phyloP scores from a whole-genome alignment of 768 basidiomycete species.

The Pleurotus djamor region DNA sequence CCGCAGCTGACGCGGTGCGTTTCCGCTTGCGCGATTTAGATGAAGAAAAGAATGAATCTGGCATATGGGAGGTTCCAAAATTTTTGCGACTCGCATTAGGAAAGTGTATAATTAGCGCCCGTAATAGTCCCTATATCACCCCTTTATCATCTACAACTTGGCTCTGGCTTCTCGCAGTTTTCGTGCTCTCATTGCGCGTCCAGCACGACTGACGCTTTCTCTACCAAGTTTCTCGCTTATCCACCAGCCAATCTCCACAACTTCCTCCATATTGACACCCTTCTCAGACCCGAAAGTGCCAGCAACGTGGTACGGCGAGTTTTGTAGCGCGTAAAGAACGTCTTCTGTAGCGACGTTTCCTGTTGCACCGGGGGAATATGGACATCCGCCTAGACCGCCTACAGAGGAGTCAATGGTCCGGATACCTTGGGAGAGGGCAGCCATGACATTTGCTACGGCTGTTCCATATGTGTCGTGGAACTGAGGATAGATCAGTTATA shows the following conservation, averaged over 20 bases:
- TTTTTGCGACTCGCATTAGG: not conserved
- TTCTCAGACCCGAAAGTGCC: slow-evolving; percentile 30
- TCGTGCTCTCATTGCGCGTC: slow-evolving; percentile 64
- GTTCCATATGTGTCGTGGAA: slow-evolving; percentile 93
- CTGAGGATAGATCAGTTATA: slow-evolving; percentile 28
- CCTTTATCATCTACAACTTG: slow-evolving; percentile 11
- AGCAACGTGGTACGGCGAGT: slow-evolving; percentile 53
- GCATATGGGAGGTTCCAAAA: slow-evolving; percentile 5
- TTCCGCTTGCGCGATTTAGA: slow-evolving; percentile 14
- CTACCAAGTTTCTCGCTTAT: slow-evolving; percentile 66
- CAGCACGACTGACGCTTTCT: slow-evolving; percentile 74
- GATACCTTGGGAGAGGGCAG: slow-evolving; percentile 71
- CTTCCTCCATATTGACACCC: slow-evolving; percentile 56
- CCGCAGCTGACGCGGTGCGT: not conserved
- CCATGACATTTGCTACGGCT: slow-evolving; percentile 72
- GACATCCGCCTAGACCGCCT: slow-evolving; percentile 92
- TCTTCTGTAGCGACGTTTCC: slow-evolving; percentile 96
- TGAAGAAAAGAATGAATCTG: slow-evolving; percentile 13
- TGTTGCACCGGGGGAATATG: slow-evolving; percentile 94
- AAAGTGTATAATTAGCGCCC: not conserved
- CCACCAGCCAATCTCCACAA: slow-evolving; percentile 83
- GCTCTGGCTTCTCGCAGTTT: slow-evolving; percentile 28
- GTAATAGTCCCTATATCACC: too few species aligned
- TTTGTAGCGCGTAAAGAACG: slow-evolving; percentile 79
- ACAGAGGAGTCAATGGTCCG: slow-evolving; percentile 82